Percentiles rank a stretch among this genome's conserved stretches.
Conservation (phyloP, 495 filamentous ascomycete genomes). For the Penicillium mononematosum region DNA sequence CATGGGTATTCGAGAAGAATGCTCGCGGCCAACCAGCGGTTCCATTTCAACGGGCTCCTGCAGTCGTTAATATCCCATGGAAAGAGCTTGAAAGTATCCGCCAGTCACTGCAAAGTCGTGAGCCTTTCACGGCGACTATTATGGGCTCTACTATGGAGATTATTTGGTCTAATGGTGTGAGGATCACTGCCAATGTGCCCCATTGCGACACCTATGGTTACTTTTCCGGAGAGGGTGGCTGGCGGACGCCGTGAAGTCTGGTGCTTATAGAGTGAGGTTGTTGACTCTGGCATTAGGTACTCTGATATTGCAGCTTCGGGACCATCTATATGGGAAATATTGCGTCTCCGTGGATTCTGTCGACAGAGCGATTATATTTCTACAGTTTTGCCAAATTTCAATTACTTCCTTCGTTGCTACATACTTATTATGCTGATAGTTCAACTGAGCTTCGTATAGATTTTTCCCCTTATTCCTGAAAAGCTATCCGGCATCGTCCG, state of each 20-base stretch:
- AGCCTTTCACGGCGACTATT: constrained; percentile 10
- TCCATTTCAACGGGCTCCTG: constrained; percentile 7
- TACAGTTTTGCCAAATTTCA: background rate
- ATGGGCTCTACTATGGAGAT: constrained; percentile 13
- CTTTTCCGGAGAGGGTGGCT: constrained; percentile 10
- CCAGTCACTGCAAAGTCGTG: background rate
- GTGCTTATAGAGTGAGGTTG: background rate
- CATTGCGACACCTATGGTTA: constrained; percentile 5
- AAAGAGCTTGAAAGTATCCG: constrained; percentile 10
- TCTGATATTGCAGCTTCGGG: background rate
- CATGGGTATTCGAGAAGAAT: constrained; percentile 14
- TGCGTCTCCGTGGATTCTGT: background rate
- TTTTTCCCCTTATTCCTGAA: background rate
- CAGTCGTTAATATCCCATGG: constrained; percentile 14
- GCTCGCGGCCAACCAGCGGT: background rate
- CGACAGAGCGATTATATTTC: background rate
- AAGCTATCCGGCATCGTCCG: background rate
- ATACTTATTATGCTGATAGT: background rate
- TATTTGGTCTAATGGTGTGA: constrained; percentile 9
- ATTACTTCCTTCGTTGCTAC: too few species aligned
- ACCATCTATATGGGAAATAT: background rate
- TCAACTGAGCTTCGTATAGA: background rate
- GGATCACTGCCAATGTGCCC: constrained; percentile 13
- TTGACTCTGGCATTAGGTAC: background rate
- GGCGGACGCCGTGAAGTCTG: constrained; percentile 5